A percentile compares a stretch with the other conserved stretches of the same genome.
phyloP scores from a whole-genome alignment of 176 grass and related monocot species.

The Triticum dicoccoides region DNA sequence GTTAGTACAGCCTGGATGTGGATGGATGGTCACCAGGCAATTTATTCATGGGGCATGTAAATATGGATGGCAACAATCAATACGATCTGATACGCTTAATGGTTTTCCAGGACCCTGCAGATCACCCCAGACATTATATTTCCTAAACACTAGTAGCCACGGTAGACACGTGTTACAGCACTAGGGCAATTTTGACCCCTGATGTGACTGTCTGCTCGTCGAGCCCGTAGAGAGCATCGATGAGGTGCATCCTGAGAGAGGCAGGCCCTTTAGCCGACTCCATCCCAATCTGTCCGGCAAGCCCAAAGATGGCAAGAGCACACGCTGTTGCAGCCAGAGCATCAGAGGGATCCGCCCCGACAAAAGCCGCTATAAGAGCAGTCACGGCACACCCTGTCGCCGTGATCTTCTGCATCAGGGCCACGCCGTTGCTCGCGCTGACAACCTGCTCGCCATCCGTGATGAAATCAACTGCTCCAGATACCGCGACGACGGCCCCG shows the following conservation, averaged over 20 bases:
- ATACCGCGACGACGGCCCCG: slow-evolving; percentile 56
- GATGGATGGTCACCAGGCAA: no score
- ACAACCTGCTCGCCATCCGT: slow-evolving; percentile 54
- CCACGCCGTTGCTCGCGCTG: slow-evolving; percentile 53
- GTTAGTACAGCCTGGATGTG: no score
- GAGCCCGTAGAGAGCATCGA: slow-evolving; percentile 63
- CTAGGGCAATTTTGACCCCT: slow-evolving; percentile 37
- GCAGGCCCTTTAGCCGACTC: slow-evolving; percentile 67
- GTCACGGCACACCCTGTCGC: slow-evolving; percentile 75
- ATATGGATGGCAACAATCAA: no score
- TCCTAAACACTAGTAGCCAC: background rate
- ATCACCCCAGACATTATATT: background rate
- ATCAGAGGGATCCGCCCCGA: slow-evolving; percentile 60
- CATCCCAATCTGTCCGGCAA: slow-evolving; percentile 64
- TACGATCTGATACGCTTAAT: no score
- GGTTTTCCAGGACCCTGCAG: no score
- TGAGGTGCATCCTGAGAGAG: slow-evolving; percentile 83
- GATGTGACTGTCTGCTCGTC: slow-evolving; percentile 44
- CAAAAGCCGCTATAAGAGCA: slow-evolving; percentile 67
- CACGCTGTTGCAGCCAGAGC: slow-evolving; percentile 47
- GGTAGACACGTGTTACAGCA: background rate
- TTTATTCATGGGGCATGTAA: no score
- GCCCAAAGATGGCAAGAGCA: slow-evolving; percentile 64
- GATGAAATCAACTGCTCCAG: slow-evolving; percentile 66
- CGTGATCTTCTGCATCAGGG: slow-evolving; percentile 86